These are phyloP conservation scores for Pythium guiyangense DNA, from an alignment of 352 stramenopile genomes.

Conservation along the genomic window DNA sequence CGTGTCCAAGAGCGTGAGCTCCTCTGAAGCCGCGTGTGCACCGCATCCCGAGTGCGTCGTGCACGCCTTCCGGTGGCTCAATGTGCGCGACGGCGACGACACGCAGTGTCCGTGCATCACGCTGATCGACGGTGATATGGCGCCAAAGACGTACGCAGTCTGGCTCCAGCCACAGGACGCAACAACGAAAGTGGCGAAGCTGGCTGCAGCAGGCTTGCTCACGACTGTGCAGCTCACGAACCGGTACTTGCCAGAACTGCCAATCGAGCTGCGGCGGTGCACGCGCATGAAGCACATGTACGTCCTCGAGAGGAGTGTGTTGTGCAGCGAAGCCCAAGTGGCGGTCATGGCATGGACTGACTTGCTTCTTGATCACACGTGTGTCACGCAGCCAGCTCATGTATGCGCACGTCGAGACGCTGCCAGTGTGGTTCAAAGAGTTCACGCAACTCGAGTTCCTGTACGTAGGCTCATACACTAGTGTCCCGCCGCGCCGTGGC, in stretches of 20 bases:
- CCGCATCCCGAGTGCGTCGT: constrained; percentile 2
- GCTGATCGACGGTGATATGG: constrained; percentile 7
- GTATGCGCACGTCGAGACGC: constrained; percentile 27
- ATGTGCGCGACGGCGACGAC: constrained; percentile 9
- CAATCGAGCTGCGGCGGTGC: constrained; percentile 21
- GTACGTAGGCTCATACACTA: neutral
- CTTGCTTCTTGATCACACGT: neutral
- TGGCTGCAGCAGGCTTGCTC: too few species aligned
- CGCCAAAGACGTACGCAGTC: constrained; percentile 14
- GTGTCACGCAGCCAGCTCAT: constrained; percentile 22
- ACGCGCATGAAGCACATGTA: constrained; percentile 26
- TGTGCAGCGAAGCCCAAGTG: neutral
- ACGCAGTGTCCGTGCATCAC: constrained; percentile 5
- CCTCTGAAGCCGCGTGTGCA: neutral
- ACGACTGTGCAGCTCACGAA: constrained; percentile 24
- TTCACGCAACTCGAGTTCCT: constrained; percentile 32
- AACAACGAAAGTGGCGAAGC: too few species aligned
- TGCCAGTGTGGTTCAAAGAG: constrained; percentile 29
- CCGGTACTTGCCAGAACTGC: constrained; percentile 18
- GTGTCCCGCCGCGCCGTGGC: too few species aligned
- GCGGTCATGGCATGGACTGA: neutral
- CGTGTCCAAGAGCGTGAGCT: neutral
- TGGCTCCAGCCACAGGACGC: neutral
- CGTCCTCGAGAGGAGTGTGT: neutral
- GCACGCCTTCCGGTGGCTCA: too few species aligned